A percentile compares a stretch with the other conserved stretches of the same genome.
Conservation (phyloP, 768 basidiomycete genomes). For the Cubamyces sp. region DNA sequence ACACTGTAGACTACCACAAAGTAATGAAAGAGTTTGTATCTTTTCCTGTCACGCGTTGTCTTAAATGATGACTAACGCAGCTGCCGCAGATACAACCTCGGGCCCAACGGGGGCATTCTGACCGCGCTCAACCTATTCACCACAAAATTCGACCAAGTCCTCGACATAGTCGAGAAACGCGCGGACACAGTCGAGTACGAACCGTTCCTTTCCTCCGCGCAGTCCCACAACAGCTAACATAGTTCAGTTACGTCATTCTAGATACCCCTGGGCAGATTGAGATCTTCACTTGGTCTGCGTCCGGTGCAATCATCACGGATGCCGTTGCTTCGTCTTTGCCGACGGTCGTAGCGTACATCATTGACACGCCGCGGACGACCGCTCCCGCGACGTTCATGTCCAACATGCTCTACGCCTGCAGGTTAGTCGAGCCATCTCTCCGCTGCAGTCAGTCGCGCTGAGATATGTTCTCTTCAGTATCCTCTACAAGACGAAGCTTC, state of each 20-base stretch:
- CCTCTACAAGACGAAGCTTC: slow-evolving; percentile 96
- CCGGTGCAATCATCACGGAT: slow-evolving; percentile 98
- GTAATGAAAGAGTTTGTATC: slow-evolving; percentile 98
- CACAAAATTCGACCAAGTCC: slow-evolving; percentile 98
- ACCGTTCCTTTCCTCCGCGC: background rate
- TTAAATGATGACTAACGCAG: background rate
- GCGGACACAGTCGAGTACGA: slow-evolving; percentile 86
- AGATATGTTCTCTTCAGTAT: slow-evolving; percentile 56
- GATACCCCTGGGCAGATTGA: slow-evolving; percentile 99
- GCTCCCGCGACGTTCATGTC: slow-evolving; percentile 99
- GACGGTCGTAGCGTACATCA: slow-evolving; percentile 94
- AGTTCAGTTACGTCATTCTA: slow-evolving; percentile 82
- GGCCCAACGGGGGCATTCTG: slow-evolving; percentile 97
- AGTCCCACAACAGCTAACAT: background rate
- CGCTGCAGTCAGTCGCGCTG: background rate
- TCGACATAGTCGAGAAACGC: slow-evolving; percentile 88
- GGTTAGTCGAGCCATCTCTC: slow-evolving; percentile 47
- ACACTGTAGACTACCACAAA: slow-evolving; percentile 96
- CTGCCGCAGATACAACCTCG: slow-evolving; percentile 84
- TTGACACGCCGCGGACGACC: slow-evolving; percentile 94
- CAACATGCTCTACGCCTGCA: slow-evolving; percentile 99
- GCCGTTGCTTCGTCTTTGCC: slow-evolving; percentile 93
- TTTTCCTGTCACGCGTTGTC: slow-evolving; percentile 27
- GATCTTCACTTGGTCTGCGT: slow-evolving; percentile 99
- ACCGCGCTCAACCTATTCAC: slow-evolving; percentile 98